These are phyloP conservation scores for Calonectria crousiana DNA, from an alignment of 2,329 filamentous ascomycete genomes.

Conservation along the genomic window DNA sequence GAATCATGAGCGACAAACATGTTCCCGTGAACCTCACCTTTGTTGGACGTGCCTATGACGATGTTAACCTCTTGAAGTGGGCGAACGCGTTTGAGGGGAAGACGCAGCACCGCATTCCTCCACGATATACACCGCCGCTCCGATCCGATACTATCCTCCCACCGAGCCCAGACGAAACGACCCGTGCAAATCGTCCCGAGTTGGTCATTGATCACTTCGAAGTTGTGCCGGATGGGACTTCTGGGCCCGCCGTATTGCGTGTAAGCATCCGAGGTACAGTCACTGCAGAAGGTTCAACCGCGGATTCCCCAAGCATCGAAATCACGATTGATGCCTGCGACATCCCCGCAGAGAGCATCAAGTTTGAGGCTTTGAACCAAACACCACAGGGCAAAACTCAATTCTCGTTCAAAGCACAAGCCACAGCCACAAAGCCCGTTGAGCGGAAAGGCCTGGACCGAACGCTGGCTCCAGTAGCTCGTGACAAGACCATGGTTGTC, in stretches of 20 bases:
- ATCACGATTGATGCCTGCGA: not conserved
- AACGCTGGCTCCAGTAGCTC: conserved; percentile 12
- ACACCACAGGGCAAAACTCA: not conserved
- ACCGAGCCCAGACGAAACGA: not conserved
- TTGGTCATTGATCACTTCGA: not conserved
- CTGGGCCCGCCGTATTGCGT: not conserved
- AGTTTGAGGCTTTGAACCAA: not conserved
- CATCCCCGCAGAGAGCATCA: not conserved
- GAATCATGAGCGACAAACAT: conserved; percentile 55
- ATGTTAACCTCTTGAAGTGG: conserved; percentile 47
- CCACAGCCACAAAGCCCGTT: not conserved
- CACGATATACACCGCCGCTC: conserved; percentile 27
- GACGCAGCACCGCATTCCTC: conserved; percentile 12
- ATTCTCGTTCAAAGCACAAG: not conserved
- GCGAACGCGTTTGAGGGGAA: conserved; percentile 37
- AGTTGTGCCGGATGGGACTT: not conserved
- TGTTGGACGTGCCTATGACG: conserved; percentile 61
- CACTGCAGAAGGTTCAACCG: not conserved
- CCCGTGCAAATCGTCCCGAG: not conserved
- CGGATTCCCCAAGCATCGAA: not conserved
- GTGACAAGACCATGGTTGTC: conserved; percentile 23
- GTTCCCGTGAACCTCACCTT: conserved; percentile 69
- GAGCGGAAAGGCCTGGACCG: conserved; percentile 5
- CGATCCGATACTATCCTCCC: conserved; percentile 12
- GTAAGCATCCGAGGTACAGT: not conserved